Evolutionary conservation across 2,329 filamentous ascomycete genomes (phyloP).

Genomic region (Colletotrichum incanum): DNA sequence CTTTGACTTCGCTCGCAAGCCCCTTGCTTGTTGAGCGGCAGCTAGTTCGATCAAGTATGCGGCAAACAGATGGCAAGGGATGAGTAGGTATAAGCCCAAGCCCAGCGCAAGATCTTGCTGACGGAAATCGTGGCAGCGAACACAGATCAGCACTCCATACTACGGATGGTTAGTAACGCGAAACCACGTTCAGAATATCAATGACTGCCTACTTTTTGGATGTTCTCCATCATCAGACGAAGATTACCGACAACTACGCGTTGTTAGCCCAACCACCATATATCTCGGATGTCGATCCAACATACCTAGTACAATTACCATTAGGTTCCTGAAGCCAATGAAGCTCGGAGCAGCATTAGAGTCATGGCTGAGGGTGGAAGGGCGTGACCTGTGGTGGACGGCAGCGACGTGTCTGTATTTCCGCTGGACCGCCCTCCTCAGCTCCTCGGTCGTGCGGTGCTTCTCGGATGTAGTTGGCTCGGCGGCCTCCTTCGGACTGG

Average conservation of each 20-base stretch:
- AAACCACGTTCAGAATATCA: constrained; percentile 16
- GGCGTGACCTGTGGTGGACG: constrained; percentile 79
- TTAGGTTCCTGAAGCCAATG: constrained; percentile 93
- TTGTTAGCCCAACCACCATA: constrained; percentile 35
- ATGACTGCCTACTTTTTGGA: constrained; percentile 79
- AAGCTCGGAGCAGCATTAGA: constrained; percentile 84
- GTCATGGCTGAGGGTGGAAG: constrained; percentile 91
- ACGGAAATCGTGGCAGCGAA: constrained; percentile 90
- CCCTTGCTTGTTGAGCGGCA: constrained; percentile 84
- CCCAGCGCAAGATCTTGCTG: constrained; percentile 84
- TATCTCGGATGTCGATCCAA: neutral
- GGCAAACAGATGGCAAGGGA: constrained; percentile 91
- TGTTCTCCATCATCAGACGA: constrained; percentile 95
- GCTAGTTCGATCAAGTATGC: constrained; percentile 91
- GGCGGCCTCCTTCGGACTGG: constrained; percentile 44
- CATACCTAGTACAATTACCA: constrained; percentile 91
- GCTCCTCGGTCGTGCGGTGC: constrained; percentile 46
- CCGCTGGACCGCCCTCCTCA: constrained; percentile 60
- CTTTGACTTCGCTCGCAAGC: constrained; percentile 70
- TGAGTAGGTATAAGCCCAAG: constrained; percentile 84
- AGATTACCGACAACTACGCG: constrained; percentile 88
- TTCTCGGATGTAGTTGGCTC: constrained; percentile 30
- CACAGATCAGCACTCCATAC: constrained; percentile 96
- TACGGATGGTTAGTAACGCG: constrained; percentile 53
- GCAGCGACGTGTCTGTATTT: constrained; percentile 96